Evolutionary conservation across 257 asterid species (phyloP).

Genomic region (Handroanthus guayacan): DNA sequence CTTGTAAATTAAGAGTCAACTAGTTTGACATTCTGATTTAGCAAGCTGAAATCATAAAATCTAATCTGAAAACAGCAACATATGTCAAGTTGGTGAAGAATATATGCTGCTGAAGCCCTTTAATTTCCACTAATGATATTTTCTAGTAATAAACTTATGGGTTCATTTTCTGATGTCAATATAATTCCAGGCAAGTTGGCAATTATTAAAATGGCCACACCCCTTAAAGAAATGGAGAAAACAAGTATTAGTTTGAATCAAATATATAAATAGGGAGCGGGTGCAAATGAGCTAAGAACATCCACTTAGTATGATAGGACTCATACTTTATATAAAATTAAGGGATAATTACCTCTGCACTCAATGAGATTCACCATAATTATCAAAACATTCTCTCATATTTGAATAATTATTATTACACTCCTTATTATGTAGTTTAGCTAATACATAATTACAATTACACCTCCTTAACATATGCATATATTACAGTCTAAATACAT

Average conservation of each 20-base stretch:
- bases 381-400: too few relatives aligned
- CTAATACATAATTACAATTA: too few relatives aligned
- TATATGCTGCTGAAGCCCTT: neutral
- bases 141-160: neutral
- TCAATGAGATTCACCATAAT: too few relatives aligned
- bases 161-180: neutral
- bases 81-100: too few relatives aligned
- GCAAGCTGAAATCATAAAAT: neutral
- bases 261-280: neutral
- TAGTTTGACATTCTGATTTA: neutral
- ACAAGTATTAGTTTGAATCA: neutral
- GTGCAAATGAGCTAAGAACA: conserved; percentile 3
- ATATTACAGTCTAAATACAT: too few relatives aligned
- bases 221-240: conserved; percentile 13
- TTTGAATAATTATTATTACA: too few relatives aligned
- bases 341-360: too few relatives aligned
- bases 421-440: too few relatives aligned
- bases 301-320: too few relatives aligned
- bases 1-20: neutral
- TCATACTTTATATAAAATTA: too few relatives aligned
- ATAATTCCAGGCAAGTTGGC: conserved; percentile 24
- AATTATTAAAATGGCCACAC: neutral
- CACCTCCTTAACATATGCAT: too few relatives aligned
- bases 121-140: neutral
- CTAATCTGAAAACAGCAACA: neutral